Evolutionary conservation across 1,139 yeast species (phyloP).

Genomic region (Lodderomyces pseudojiufengensis): DNA sequence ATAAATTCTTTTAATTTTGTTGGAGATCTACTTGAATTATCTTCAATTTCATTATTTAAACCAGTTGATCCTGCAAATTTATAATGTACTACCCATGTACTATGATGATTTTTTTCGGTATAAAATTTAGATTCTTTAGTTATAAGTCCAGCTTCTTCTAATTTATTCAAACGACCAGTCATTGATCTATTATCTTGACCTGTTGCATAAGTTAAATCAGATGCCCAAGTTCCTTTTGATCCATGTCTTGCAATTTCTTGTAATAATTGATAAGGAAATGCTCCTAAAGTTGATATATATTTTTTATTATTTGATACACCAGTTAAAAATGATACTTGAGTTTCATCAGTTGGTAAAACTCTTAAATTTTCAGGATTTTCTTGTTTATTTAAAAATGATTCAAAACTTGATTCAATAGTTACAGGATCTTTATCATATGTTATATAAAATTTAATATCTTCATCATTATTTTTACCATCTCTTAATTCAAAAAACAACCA

Average conservation of each 20-base stretch:
- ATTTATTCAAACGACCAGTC: conserved; percentile 55
- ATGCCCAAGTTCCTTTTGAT: conserved; percentile 53
- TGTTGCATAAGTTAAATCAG: conserved; percentile 51
- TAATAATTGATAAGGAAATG: conserved; percentile 38
- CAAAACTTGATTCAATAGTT: conserved; percentile 20
- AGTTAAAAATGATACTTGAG: conserved; percentile 41
- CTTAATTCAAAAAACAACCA: conserved; percentile 30
- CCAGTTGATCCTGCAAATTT: conserved; percentile 27
- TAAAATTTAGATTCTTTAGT: conserved; percentile 38
- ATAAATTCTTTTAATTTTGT: conserved; percentile 33
- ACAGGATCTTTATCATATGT: conserved; percentile 16
- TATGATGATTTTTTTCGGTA: conserved; percentile 45
- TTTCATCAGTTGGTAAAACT: conserved; percentile 34
- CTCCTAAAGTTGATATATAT: conserved; percentile 34
- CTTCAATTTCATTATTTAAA: conserved; percentile 26
- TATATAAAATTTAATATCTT: conserved; percentile 20
- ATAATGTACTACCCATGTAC: conserved; percentile 45
- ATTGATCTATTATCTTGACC: conserved; percentile 72
- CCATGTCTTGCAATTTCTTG: conserved; percentile 54
- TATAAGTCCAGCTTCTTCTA: conserved; percentile 49
- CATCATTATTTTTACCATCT: conserved; percentile 9
- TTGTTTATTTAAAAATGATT: conserved; percentile 17
- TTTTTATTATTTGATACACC: conserved; percentile 35
- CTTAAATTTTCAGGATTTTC: conserved; percentile 16
- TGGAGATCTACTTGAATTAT: conserved; percentile 31